Evolutionary conservation across 2,329 filamentous ascomycete species (phyloP), one percentile per base, ranked within the genome.

Genomic region (Sclerotinia glacialis): DNA sequence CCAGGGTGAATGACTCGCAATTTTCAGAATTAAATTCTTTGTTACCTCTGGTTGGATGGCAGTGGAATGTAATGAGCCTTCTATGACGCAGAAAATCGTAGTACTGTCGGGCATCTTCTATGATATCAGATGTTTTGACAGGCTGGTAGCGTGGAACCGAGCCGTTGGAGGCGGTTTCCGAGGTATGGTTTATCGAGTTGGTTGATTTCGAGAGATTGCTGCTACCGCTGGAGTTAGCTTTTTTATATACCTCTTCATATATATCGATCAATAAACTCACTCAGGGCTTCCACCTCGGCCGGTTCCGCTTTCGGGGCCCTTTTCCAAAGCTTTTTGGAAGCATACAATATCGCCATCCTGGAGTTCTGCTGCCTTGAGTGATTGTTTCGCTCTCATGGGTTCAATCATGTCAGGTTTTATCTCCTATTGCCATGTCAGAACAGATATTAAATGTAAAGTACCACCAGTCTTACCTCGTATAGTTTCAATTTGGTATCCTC

Each of bases 331-430:
- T 68, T 86, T 86, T 77, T 99, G 95, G 79, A 98, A 97, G 76
- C 93, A 97, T 66, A 99, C 87, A 72, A 99, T 96, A 75, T 99
- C 95, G 59, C 95, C 95, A 74, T 99, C 94, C 76, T 98, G 94
- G 31, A 99, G 90, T 77, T 99, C 96, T 1, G 95, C 95, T 68
- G 91, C 88, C 71, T 93, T 91, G 68, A 99, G 83, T 0, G 93
- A 92, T 75, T 92, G 88, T 80, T 97, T 98, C 0, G 89, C 85
- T 79, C 97, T 98, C 82, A 99, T 89, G 8, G 86, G 84, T 76
- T 99, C 96, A 71, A 99, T 97, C 93, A 98, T 98, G 68, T 88
- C 91, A 62, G 93, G 93, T 79, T 98, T 99, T 79, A 99, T 98
- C 81, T 99, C 95, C 83, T 86, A 67, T 42, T 34, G 59, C 14